phyloP scores from a whole-genome alignment of 2,329 filamentous ascomycete species.

The Aaosphaeria arxii region DNA sequence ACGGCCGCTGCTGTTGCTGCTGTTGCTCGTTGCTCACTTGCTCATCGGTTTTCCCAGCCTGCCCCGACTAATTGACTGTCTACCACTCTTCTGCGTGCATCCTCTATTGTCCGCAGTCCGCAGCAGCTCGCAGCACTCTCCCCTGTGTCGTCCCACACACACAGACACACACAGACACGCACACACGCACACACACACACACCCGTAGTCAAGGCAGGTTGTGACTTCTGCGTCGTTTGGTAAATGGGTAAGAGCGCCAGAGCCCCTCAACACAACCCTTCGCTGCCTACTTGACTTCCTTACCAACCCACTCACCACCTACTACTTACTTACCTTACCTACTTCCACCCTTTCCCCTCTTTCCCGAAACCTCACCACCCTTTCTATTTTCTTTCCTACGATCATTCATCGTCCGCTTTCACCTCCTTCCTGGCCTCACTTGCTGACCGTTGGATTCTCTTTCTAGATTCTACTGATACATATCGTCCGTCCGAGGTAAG shows the following conservation, averaged over 20 bases:
- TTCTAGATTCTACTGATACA: constrained; percentile 17
- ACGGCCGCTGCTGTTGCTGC: neutral
- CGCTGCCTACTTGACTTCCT: neutral
- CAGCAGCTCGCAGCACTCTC: constrained; percentile 19
- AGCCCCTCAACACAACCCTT: neutral
- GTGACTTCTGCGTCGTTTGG: constrained; percentile 3
- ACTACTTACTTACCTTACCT: constrained; percentile 7
- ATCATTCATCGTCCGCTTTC: constrained; percentile 13
- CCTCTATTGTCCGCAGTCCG: no score
- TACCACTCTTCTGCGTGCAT: no score
- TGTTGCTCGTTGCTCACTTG: neutral
- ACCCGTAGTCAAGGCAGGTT: neutral
- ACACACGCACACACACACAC: neutral
- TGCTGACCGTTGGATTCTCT: neutral
- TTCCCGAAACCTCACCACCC: neutral
- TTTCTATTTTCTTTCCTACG: neutral
- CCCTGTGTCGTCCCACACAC: constrained; percentile 10
- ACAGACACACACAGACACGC: neutral
- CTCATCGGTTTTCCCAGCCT: neutral
- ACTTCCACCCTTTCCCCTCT: constrained; percentile 8
- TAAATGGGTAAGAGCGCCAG: constrained; percentile 4
- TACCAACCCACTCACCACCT: neutral
- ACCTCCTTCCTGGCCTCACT: neutral
- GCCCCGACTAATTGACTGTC: no score
- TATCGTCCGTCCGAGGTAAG: constrained; percentile 29